phyloP scores from a whole-genome alignment of 257 asterid genomes.

The Solanum ahanhuiri region DNA sequence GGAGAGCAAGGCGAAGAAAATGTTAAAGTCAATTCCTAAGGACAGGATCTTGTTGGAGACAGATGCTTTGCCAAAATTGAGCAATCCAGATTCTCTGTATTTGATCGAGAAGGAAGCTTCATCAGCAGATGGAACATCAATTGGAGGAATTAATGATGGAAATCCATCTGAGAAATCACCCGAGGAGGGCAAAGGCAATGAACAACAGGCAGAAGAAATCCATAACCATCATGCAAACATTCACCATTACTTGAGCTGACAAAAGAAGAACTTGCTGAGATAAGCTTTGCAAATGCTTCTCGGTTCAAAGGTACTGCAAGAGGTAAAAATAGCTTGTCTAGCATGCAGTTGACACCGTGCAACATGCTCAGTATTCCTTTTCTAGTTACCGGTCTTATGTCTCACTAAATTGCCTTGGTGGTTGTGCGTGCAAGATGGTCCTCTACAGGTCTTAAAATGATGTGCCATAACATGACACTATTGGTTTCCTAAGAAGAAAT shows the following conservation, averaged over 20 bases:
- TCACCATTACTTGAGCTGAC: conserved; percentile 56
- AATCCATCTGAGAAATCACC: neutral
- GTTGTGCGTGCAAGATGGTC: neutral
- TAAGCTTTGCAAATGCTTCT: conserved; percentile 55
- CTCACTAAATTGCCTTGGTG: neutral
- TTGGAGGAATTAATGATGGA: neutral
- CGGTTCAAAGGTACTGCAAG: conserved; percentile 45
- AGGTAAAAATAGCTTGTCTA: neutral
- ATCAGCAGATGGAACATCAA: neutral
- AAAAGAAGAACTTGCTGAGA: conserved; percentile 48
- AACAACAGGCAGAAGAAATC: conserved; percentile 12
- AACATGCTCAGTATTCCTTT: neutral
- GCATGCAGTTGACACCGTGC: neutral
- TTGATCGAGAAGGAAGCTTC: conserved; percentile 17
- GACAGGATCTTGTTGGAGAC: conserved; percentile 94
- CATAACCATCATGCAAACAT: conserved; percentile 84
- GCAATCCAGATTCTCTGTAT: conserved; percentile 22
- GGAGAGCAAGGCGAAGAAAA: conserved; percentile 82
- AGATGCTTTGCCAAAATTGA: conserved; percentile 54
- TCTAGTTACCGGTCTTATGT: neutral
- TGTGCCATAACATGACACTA: neutral
- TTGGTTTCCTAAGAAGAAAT: neutral
- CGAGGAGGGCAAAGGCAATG: neutral
- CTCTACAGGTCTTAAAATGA: neutral
- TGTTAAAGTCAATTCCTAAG: conserved; percentile 60